These are phyloP conservation scores for Vitis rupestris DNA, from an alignment of 164 flowering plant genomes.

Conservation along the genomic window DNA sequence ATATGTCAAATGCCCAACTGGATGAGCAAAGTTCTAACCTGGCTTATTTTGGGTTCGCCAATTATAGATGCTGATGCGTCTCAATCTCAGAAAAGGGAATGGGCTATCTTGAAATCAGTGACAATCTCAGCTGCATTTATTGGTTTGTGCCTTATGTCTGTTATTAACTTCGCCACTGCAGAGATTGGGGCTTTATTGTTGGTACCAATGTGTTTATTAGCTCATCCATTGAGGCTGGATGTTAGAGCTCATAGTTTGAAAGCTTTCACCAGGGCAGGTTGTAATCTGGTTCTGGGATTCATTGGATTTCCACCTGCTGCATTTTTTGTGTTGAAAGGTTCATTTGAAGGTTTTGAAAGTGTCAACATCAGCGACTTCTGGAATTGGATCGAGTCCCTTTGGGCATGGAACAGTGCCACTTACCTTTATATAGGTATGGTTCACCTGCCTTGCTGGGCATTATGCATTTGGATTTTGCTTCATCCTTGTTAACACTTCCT, in stretches of 20 bases:
- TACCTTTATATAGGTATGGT: slow-evolving; percentile 73
- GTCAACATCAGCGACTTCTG: slow-evolving; percentile 64
- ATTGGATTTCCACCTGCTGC: slow-evolving; percentile 63
- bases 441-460: slow-evolving; percentile 74
- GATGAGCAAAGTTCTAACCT: neutral
- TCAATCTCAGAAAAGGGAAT: slow-evolving; percentile 37
- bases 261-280: slow-evolving; percentile 32
- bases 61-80: neutral
- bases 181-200: slow-evolving; percentile 78
- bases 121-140: slow-evolving; percentile 67
- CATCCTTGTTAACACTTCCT: slow-evolving; percentile 35
- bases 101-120: slow-evolving; percentile 75
- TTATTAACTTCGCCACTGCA: slow-evolving; percentile 90
- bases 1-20: slow-evolving; percentile 46
- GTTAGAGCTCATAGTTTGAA: slow-evolving; percentile 23
- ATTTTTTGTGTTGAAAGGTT: slow-evolving; percentile 48
- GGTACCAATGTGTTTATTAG: slow-evolving; percentile 80
- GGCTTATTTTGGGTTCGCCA: too few species aligned
- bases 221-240: slow-evolving; percentile 58
- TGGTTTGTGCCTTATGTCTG: slow-evolving; percentile 86
- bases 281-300: slow-evolving; percentile 46
- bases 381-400: slow-evolving; percentile 83
- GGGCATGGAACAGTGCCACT: slow-evolving; percentile 95
- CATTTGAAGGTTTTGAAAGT: slow-evolving; percentile 35
- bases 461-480: slow-evolving; percentile 45